Conservation (phyloP, 768 basidiomycete species). For the Pleurotus ostreatus region DNA sequence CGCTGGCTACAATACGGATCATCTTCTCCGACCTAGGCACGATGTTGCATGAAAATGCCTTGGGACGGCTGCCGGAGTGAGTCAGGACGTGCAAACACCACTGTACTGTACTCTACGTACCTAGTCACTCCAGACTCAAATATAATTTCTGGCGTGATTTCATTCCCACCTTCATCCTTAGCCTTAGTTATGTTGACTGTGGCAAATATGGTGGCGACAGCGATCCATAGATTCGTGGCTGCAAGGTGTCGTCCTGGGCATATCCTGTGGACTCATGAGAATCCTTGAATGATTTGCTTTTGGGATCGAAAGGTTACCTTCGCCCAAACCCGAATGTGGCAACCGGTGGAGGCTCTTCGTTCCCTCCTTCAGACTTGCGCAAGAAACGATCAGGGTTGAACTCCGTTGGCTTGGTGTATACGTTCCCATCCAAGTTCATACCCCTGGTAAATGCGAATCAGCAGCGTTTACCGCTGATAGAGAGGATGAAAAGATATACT, state of each 20-base stretch:
- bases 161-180: conserved; percentile 35
- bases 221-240: conserved; percentile 40
- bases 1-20: too few species aligned
- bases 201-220: conserved; percentile 40
- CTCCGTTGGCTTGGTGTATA: conserved; percentile 20
- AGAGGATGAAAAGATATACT: background rate
- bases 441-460: conserved; percentile 13
- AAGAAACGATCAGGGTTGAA: conserved; percentile 23
- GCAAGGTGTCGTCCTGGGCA: conserved; percentile 56
- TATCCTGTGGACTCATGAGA: conserved; percentile 23
- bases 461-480: background rate
- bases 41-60: too few species aligned
- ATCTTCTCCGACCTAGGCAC: too few species aligned
- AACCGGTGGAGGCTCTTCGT: conserved; percentile 21
- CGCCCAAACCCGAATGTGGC: conserved; percentile 22
- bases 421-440: conserved; percentile 20
- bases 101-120: conserved; percentile 11
- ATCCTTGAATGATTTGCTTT: too few species aligned
- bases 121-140: conserved; percentile 42
- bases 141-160: conserved; percentile 31
- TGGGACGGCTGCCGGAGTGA: too few species aligned
- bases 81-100: too few species aligned
- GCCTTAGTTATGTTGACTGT: conserved; percentile 40
- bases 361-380: conserved; percentile 12
- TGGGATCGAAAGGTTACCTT: background rate